A percentile compares a stretch with the other conserved stretches of the same genome.
Conservation (phyloP, 139 green algal genomes). For the Diplosphaera chodatii region DNA sequence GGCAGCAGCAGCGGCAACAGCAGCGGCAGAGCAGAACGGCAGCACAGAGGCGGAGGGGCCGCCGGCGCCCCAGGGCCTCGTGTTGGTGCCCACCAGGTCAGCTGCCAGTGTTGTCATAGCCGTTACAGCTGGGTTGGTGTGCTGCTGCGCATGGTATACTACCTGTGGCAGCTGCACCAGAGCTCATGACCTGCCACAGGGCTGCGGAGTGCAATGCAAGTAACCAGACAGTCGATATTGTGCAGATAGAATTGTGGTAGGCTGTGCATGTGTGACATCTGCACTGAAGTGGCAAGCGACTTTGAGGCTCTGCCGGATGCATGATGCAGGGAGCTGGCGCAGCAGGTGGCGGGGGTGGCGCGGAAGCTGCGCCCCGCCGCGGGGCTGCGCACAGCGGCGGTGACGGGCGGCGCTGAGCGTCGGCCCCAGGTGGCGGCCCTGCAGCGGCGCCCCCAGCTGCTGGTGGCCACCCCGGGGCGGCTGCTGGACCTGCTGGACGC, state of each 20-base stretch:
- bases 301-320: no score
- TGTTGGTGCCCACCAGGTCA: slow-evolving; percentile 59
- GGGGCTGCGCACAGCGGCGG: slow-evolving; percentile 28
- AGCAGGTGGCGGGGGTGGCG: slow-evolving; percentile 46
- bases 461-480: slow-evolving; percentile 79
- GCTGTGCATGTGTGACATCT: no score
- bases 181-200: no score
- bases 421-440: slow-evolving; percentile 33
- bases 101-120: no score
- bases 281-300: no score
- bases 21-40: not conserved
- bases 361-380: slow-evolving; percentile 22
- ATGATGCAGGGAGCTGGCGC: slow-evolving; percentile 62
- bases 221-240: no score
- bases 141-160: no score
- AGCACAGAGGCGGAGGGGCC: not conserved
- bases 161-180: no score
- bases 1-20: not conserved
- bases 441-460: slow-evolving; percentile 38
- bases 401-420: slow-evolving; percentile 63
- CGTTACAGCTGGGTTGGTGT: no score
- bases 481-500: slow-evolving; percentile 73
- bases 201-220: no score
- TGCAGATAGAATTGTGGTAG: no score
- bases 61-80: slow-evolving; percentile 35